Base-by-base conservation (phyloP, 441 rosid species). In the Kokia cookei region DNA sequence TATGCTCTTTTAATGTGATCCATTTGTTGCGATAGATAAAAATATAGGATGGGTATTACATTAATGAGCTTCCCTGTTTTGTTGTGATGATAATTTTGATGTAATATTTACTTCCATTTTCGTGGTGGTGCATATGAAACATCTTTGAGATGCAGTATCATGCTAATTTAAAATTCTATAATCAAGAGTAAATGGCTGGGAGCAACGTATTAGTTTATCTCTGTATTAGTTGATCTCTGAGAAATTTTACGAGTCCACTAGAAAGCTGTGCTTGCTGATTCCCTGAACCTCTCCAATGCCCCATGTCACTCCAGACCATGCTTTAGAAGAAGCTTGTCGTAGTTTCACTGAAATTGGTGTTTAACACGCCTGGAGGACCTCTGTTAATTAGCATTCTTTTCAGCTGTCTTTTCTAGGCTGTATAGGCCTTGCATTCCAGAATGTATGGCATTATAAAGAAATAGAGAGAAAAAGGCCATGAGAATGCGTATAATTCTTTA, bases 1-100 rank as follows among this genome's bases (percentile, higher is more conserved):
- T 93, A 83, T 63, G 35, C 69, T 77, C 50, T 66, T 19, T 1
- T 68, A 8, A 26, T 26, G n/a, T 57, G n/a, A 43, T 66, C 22
- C 72, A 48, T 75, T 71, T 35, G 72, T 74, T 13, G 24, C 7
- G 42, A 13, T 43, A 15, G 13, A 29, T 68, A 32, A 17, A 5
- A 51, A 29, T 32, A 15, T 51, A 51, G 47, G 61, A 32, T 51
- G 48, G 8, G 5, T 17, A n/a, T 27, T 29, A 43, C 26, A 45
- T 42, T 60, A 27, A 24, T 8, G 5, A 32, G 72, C 72, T 68
- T 68, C 45, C 42, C 27, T 29, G 61, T 5, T 51, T 42, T 51
- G 35, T 69, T 53, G 47, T 29, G 17, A 11, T 40, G 42, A 68
- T 47, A 35, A 69, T 51, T 69, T 69, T 69, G 62, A 6, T 15